Base-by-base conservation (phyloP, 73 alveolate species). In the Uronychia setigera region DNA sequence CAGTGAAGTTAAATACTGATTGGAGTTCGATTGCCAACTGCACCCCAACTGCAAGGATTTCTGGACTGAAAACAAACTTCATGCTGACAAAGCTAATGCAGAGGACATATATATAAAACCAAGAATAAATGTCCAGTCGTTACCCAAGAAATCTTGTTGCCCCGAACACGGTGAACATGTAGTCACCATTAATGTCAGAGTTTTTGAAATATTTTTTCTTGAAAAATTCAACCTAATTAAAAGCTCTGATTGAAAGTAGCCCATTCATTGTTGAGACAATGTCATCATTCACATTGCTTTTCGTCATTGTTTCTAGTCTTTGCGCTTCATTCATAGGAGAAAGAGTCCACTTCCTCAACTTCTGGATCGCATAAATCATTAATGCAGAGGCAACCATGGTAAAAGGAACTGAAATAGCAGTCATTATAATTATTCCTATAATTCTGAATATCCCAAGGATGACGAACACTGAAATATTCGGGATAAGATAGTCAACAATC, bases 171-270 rank as follows among this genome's bases (percentile, higher is more conserved):
- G 32, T 5, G 81, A 76, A 76, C 26, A 32, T 1, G n/a, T 26
- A 26, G 5, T 28, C 5, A 1, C 58, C n/a, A 13, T 76, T 29
- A 31, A 26, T 76, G 59, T 76, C 81, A 9, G 9, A 27, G 59
- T 30, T 76, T 5, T 76, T 27, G 9, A 28, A 76, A 30, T 28
- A 26, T 25, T 1, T 1, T 25, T 81, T 27, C 29, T 28, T 60
- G 76, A 81, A 81, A 14, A 34, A 46, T 32, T 14, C 14, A 1
- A 32, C 1, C 58, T 81, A 59, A 29, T 67, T 67, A 35, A 27
- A 81, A 11, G 78, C 80, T 11, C 88, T 5, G 60, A 81, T 59
- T 0, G 81, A 46, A 11, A 11, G 67, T 19, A 46, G n/a, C 19
- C 67, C 67, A 19, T 19, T 46, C 67, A 46, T 46, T 5, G 19